Evolutionary conservation across 192 early-diverging fungal genomes (phyloP).

Genomic region (Paraglomus occultum): DNA sequence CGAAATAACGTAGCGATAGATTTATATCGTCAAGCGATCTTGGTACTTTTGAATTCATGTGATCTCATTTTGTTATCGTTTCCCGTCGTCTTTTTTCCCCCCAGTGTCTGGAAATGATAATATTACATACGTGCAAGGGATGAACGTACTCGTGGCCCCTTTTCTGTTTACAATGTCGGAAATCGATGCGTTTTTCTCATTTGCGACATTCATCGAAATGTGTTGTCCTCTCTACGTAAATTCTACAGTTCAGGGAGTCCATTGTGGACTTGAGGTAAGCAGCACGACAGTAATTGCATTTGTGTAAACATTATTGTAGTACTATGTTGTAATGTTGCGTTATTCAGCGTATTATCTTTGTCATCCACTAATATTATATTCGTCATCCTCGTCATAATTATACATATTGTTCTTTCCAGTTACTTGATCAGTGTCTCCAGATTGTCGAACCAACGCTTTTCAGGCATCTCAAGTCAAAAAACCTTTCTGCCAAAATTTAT

Average conservation of each 20-base stretch:
- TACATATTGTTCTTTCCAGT: slow-evolving; percentile 40
- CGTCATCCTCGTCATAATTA: slow-evolving; percentile 13
- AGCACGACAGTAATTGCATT: not conserved
- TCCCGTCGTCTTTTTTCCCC: slow-evolving; percentile 12
- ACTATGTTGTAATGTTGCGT: not conserved
- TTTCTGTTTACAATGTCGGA: slow-evolving; percentile 92
- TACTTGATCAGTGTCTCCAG: slow-evolving; percentile 79
- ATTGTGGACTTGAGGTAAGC: slow-evolving; percentile 80
- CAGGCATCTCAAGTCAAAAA: slow-evolving; percentile 66
- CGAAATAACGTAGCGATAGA: not conserved
- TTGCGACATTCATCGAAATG: slow-evolving; percentile 82
- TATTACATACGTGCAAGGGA: slow-evolving; percentile 90
- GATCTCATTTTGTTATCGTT: too few relatives aligned
- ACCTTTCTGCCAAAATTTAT: slow-evolving; percentile 75
- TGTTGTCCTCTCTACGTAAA: slow-evolving; percentile 94
- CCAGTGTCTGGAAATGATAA: slow-evolving; percentile 40
- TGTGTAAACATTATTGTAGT: not conserved
- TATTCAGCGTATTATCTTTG: not conserved
- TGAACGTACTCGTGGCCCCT: slow-evolving; percentile 91
- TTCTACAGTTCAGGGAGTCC: slow-evolving; percentile 83
- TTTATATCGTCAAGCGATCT: not conserved
- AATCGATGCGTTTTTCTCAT: slow-evolving; percentile 86
- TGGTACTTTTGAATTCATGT: not conserved
- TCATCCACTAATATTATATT: not conserved
- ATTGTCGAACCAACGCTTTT: slow-evolving; percentile 73